Conservation (phyloP, 345 rosid species). For the Cardamine chenopodiifolia region DNA sequence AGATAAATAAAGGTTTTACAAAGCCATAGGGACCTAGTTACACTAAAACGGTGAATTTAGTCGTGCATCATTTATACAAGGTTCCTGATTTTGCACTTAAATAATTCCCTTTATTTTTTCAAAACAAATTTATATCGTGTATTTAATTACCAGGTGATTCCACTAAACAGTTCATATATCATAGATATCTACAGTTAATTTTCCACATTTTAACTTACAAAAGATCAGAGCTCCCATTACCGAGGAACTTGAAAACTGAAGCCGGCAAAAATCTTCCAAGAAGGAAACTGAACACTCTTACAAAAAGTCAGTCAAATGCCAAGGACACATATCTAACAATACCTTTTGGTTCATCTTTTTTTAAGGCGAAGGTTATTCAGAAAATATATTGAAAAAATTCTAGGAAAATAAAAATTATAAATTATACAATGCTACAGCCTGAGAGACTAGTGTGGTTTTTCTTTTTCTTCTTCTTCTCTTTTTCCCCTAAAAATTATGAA, state of each 20-base stretch:
- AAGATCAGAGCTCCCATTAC: neutral
- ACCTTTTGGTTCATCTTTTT: neutral
- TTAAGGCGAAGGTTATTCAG: neutral
- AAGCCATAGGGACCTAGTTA: neutral
- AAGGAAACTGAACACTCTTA: neutral
- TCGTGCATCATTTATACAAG: no score
- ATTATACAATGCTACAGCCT: slow-evolving; percentile 39
- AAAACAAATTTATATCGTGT: neutral
- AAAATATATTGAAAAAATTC: slow-evolving; percentile 6
- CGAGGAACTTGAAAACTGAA: slow-evolving; percentile 1
- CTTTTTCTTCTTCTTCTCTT: neutral
- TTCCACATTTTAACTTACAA: neutral
- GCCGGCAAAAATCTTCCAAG: neutral
- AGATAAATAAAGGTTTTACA: neutral
- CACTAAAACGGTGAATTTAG: neutral
- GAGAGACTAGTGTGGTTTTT: slow-evolving; percentile 27
- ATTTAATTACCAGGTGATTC: neutral
- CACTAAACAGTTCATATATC: neutral
- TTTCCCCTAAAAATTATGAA: slow-evolving; percentile 34
- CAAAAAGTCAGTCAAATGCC: neutral
- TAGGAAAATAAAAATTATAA: neutral
- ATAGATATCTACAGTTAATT: neutral
- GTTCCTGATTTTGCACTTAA: no score
- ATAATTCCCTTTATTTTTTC: no score
- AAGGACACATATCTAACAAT: neutral